These are phyloP conservation scores for Elaeagnus macrophylla DNA, from an alignment of 306 rosid genomes.

Conservation along the genomic window DNA sequence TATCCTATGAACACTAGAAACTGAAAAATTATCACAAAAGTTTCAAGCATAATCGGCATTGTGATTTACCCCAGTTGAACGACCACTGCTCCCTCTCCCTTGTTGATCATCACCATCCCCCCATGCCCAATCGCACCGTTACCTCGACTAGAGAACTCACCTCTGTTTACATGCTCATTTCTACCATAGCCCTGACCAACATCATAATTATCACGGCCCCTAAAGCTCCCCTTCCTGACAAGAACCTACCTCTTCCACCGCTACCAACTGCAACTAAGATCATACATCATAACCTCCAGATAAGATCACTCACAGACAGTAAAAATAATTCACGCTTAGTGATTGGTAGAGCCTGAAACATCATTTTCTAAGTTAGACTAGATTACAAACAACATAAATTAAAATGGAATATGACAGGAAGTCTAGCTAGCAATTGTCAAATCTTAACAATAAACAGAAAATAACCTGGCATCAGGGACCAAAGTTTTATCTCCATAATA, in stretches of 20 bases:
- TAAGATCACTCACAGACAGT: not conserved
- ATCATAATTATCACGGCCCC: conserved; percentile 44
- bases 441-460: not conserved
- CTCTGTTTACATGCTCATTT: conserved; percentile 38
- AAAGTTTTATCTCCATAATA: too few relatives aligned
- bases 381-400: not conserved
- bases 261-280: conserved; percentile 33
- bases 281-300: too few relatives aligned
- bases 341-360: conserved; percentile 61
- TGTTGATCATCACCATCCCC: conserved; percentile 36
- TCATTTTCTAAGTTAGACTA: conserved; percentile 1
- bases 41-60: conserved; percentile 23
- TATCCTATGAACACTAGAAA: not conserved
- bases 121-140: conserved; percentile 30
- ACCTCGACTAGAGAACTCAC: conserved; percentile 42
- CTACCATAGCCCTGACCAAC: conserved; percentile 42
- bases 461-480: not conserved
- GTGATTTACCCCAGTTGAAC: conserved; percentile 31
- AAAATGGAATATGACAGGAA: conserved; percentile 1
- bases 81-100: conserved; percentile 44
- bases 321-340: conserved; percentile 2
- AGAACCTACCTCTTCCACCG: conserved; percentile 40
- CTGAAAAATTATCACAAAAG: not conserved
- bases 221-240: conserved; percentile 44
- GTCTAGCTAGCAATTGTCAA: conserved; percentile 1